phyloP scores from a whole-genome alignment of 2,329 filamentous ascomycete genomes.

The Ceratocystis eucalypticola region DNA sequence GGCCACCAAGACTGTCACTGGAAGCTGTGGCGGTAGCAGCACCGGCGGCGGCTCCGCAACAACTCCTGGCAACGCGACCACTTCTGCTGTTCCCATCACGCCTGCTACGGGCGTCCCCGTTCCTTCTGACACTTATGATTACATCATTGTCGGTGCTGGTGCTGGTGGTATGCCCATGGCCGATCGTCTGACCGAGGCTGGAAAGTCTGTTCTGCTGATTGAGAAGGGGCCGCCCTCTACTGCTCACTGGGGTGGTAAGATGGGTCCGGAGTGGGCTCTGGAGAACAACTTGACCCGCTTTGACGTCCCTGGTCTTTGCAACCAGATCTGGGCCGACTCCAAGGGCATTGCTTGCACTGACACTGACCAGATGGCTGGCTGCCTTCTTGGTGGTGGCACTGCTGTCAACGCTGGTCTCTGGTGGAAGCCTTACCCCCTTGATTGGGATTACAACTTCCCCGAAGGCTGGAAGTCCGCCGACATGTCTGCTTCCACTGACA shows the following conservation, averaged over 20 bases:
- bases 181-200: slow-evolving; percentile 43
- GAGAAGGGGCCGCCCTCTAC: slow-evolving; percentile 49
- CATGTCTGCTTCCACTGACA: slow-evolving; percentile 43
- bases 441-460: slow-evolving; percentile 64
- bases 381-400: slow-evolving; percentile 53
- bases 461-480: slow-evolving; percentile 55
- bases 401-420: slow-evolving; percentile 56
- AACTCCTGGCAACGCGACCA: slow-evolving; percentile 20
- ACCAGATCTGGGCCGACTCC: slow-evolving; percentile 53
- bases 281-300: slow-evolving; percentile 53
- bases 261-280: slow-evolving; percentile 48
- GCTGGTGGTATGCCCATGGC: slow-evolving; percentile 48
- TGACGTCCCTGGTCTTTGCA: slow-evolving; percentile 57
- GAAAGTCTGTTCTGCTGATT: slow-evolving; percentile 50
- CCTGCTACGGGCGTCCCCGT: slow-evolving; percentile 6
- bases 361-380: slow-evolving; percentile 60
- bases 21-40: slow-evolving; percentile 24
- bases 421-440: slow-evolving; percentile 50
- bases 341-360: slow-evolving; percentile 53
- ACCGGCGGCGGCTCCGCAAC: not conserved
- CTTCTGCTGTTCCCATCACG: slow-evolving; percentile 25
- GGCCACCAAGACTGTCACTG: slow-evolving; percentile 30
- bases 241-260: slow-evolving; percentile 48
- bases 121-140: slow-evolving; percentile 33
- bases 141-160: slow-evolving; percentile 51